phyloP scores from a whole-genome alignment of 805 yeast species.

The Candida ulmi region DNA sequence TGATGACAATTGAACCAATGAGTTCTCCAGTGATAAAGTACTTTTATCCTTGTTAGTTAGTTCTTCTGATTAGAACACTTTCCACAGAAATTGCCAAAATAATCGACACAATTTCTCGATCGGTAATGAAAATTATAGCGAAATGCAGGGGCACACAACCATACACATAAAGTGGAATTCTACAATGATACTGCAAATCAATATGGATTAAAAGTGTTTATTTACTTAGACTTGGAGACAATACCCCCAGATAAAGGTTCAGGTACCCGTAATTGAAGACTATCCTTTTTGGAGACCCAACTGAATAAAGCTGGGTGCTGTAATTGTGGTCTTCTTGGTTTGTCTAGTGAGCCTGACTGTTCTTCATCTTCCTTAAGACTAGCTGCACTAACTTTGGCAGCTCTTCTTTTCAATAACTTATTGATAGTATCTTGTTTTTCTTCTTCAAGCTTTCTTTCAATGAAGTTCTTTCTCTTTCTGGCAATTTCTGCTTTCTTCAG shows the following conservation, averaged over 20 bases:
- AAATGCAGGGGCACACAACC: no score
- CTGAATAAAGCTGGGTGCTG: slow-evolving; percentile 19
- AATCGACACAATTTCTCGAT: no score
- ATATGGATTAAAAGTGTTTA: no score
- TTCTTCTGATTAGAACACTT: not conserved
- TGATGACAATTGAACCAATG: no score
- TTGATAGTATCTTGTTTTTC: slow-evolving; percentile 91
- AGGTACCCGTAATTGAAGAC: slow-evolving; percentile 15
- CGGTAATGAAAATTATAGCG: no score
- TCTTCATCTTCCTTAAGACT: slow-evolving; percentile 17
- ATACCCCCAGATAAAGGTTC: slow-evolving; percentile 6
- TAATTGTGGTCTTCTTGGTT: slow-evolving; percentile 19
- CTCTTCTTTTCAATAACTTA: slow-evolving; percentile 77
- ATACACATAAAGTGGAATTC: no score
- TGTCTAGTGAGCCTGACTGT: slow-evolving; percentile 6
- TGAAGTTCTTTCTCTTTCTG: slow-evolving; percentile 78
- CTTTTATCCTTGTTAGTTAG: no score
- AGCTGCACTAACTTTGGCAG: slow-evolving; percentile 43
- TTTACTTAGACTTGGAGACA: no score
- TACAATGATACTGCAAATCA: no score
- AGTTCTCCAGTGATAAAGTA: no score
- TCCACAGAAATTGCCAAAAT: slow-evolving; percentile 1
- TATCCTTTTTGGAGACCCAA: slow-evolving; percentile 16
- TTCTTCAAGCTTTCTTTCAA: slow-evolving; percentile 78
- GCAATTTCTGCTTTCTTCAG: slow-evolving; percentile 82